Conservation (phyloP, 768 basidiomycete species). For the Kwoniella mangroviensis region DNA sequence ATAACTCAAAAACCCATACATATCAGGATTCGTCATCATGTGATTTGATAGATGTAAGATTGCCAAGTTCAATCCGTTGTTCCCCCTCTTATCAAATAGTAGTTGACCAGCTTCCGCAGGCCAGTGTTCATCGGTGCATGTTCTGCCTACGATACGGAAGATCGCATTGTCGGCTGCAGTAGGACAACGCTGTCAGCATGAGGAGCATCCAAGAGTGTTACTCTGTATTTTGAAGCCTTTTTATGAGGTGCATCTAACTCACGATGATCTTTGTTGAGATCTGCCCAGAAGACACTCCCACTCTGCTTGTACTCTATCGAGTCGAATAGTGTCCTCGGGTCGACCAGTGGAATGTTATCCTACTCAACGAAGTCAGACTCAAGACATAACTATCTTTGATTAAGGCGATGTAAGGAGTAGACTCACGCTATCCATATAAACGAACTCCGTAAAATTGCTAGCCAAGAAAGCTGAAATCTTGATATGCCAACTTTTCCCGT, state of each 20-base stretch:
- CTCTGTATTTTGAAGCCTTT: neutral
- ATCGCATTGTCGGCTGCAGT: slow-evolving; percentile 59
- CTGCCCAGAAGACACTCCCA: slow-evolving; percentile 61
- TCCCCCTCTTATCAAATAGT: slow-evolving; percentile 59
- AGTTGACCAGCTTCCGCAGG: slow-evolving; percentile 56
- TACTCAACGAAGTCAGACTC: slow-evolving; percentile 14
- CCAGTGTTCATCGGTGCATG: slow-evolving; percentile 59
- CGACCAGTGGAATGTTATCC: slow-evolving; percentile 59
- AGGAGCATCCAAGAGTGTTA: too few species aligned
- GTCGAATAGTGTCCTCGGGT: slow-evolving; percentile 59
- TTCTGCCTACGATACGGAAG: slow-evolving; percentile 57
- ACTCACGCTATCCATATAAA: slow-evolving; percentile 55
- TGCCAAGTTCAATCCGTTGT: slow-evolving; percentile 60
- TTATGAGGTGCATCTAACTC: slow-evolving; percentile 10
- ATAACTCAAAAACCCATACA: slow-evolving; percentile 50
- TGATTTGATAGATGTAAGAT: slow-evolving; percentile 58
- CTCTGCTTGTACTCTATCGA: slow-evolving; percentile 52
- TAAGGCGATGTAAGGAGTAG: too few species aligned
- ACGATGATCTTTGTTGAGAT: slow-evolving; percentile 60
- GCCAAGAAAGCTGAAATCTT: slow-evolving; percentile 54
- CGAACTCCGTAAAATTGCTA: slow-evolving; percentile 52
- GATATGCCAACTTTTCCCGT: slow-evolving; percentile 54
- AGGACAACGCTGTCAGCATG: neutral
- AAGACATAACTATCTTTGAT: too few species aligned
- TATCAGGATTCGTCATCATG: slow-evolving; percentile 55